phyloP scores from a whole-genome alignment of 768 basidiomycete species.

The Coprinopsis strossmayeri region DNA sequence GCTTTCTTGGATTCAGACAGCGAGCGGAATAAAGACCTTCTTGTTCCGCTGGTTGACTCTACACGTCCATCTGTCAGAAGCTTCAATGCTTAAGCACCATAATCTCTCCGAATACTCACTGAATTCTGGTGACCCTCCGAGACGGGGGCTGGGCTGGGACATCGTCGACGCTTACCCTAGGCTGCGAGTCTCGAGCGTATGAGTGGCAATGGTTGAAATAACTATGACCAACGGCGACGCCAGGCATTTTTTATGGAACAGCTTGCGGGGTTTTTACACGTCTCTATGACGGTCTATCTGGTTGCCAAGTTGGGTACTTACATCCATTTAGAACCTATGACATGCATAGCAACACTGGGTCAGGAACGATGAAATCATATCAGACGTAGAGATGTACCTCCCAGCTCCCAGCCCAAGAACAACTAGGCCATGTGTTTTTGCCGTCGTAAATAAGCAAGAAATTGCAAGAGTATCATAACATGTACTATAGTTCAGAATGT shows the following conservation, averaged over 20 bases:
- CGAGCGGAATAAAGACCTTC: slow-evolving; percentile 3
- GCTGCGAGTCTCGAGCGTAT: too few species aligned
- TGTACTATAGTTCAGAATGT: too few species aligned
- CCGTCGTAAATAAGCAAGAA: too few species aligned
- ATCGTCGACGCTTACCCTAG: too few species aligned
- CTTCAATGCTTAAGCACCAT: not conserved
- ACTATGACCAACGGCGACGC: not conserved
- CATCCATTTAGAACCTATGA: too few species aligned
- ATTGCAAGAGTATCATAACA: too few species aligned
- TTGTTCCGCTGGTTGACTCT: not conserved
- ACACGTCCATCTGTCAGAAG: not conserved
- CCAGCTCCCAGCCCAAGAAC: too few species aligned
- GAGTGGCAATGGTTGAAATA: too few species aligned
- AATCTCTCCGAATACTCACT: not conserved
- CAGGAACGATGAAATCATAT: slow-evolving; percentile 3
- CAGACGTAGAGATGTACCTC: too few species aligned
- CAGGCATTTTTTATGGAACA: not conserved
- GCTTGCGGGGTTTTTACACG: slow-evolving; percentile 1
- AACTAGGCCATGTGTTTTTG: too few species aligned
- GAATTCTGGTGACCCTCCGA: not conserved
- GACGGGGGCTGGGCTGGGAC: not conserved
- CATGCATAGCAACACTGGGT: not conserved
- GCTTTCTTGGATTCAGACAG: slow-evolving; percentile 6
- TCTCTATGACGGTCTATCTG: not conserved
- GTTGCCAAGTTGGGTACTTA: too few species aligned